A percentile compares a stretch with the other conserved stretches of the same genome.
Conservation (phyloP, 257 asterid species). For the Parsonsia alboflavescens region DNA sequence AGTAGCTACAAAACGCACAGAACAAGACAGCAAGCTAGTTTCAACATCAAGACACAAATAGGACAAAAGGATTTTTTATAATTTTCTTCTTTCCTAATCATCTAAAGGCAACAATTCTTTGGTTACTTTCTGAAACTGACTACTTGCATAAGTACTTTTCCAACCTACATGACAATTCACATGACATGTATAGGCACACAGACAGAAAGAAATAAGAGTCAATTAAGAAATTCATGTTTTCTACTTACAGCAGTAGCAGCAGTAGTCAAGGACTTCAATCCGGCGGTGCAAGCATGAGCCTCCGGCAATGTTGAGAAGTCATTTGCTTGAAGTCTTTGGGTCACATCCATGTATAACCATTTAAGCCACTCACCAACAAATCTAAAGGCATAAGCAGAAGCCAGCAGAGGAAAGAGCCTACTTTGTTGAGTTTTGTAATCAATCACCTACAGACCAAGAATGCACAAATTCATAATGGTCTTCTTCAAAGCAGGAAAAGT, state of each 20-base stretch:
- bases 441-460: slow-evolving; percentile 53
- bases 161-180: neutral
- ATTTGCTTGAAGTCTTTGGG: slow-evolving; percentile 64
- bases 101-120: neutral
- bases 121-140: neutral
- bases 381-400: slow-evolving; percentile 96
- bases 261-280: slow-evolving; percentile 96
- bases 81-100: neutral
- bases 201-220: slow-evolving; percentile 6
- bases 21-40: neutral
- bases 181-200: slow-evolving; percentile 3
- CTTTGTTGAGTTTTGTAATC: slow-evolving; percentile 95
- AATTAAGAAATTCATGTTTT: neutral
- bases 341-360: slow-evolving; percentile 91
- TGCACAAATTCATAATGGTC: slow-evolving; percentile 8
- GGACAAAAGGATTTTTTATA: neutral
- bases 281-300: slow-evolving; percentile 99
- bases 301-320: slow-evolving; percentile 95
- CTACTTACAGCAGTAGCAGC: slow-evolving; percentile 85
- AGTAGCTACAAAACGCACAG: neutral
- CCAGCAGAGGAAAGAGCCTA: slow-evolving; percentile 91
- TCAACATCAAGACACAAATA: neutral
- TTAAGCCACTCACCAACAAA: slow-evolving; percentile 95
- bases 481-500: neutral
- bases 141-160: neutral